Evolutionary conservation across 2,329 filamentous ascomycete species (phyloP).

Genomic region (Trematosphaeria pertusa): DNA sequence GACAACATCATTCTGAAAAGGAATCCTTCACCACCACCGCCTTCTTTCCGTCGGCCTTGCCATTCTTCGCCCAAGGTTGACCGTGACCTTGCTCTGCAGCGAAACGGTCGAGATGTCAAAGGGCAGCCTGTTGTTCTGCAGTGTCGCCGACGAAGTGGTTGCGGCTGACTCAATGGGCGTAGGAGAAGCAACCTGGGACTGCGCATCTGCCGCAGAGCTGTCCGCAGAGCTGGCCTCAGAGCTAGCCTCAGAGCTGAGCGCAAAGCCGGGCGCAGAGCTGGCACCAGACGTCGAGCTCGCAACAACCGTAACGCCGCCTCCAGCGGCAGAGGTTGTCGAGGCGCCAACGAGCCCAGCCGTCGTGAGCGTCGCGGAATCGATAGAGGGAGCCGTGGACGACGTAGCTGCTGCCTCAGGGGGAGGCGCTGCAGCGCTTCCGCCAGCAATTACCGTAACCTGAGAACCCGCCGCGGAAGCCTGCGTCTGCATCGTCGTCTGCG

Average conservation of each 20-base stretch:
- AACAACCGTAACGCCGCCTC: conserved; percentile 22
- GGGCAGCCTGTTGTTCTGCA: conserved; percentile 29
- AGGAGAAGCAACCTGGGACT: conserved; percentile 30
- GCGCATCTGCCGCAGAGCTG: conserved; percentile 15
- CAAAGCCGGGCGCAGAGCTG: conserved; percentile 9
- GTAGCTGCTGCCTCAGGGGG: conserved; percentile 14
- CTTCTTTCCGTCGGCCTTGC: conserved; percentile 27
- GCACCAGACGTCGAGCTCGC: conserved; percentile 12
- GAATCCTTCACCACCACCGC: conserved; percentile 13
- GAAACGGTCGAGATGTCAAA: conserved; percentile 45
- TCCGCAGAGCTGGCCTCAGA: conserved; percentile 6
- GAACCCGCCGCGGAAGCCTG: conserved; percentile 19
- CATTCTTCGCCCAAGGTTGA: conserved; percentile 37
- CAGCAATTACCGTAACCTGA: conserved; percentile 28
- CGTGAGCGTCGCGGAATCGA: conserved; percentile 32
- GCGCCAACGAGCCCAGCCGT: conserved; percentile 21
- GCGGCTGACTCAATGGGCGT: not conserved
- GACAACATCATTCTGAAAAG: not conserved
- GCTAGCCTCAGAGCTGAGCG: conserved; percentile 9
- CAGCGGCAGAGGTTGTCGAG: conserved; percentile 26
- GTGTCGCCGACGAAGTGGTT: conserved; percentile 4
- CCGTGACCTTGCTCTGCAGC: conserved; percentile 45
- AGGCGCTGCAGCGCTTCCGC: conserved; percentile 20
- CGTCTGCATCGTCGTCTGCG: conserved; percentile 31
- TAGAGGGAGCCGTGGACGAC: conserved; percentile 16